These are phyloP conservation scores for Malus orientalis DNA, from an alignment of 306 rosid species.

Conservation along the genomic window DNA sequence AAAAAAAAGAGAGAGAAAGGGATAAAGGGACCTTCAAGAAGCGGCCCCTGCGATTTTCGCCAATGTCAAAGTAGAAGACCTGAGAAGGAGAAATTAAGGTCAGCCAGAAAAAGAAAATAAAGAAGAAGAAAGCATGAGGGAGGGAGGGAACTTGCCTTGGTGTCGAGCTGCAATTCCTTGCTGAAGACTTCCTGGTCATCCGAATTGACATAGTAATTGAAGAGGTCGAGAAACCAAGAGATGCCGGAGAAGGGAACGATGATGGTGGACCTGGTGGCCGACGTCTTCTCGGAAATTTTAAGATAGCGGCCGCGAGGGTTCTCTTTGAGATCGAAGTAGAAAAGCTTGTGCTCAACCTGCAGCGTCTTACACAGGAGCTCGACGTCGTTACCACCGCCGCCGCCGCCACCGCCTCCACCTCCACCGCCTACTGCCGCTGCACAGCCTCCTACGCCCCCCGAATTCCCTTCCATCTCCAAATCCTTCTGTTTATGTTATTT, in stretches of 20 bases:
- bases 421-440: background rate
- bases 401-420: conserved; percentile 6
- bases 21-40: conserved; percentile 72
- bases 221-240: conserved; percentile 97
- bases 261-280: conserved; percentile 97
- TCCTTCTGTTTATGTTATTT: background rate
- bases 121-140: background rate
- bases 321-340: conserved; percentile 99
- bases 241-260: conserved; percentile 96
- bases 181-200: conserved; percentile 91
- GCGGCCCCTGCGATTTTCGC: conserved; percentile 99
- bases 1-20: too few relatives aligned
- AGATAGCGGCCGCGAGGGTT: conserved; percentile 97
- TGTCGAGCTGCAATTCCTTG: conserved; percentile 98
- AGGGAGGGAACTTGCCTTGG: conserved; percentile 42
- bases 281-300: conserved; percentile 94
- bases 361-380: conserved; percentile 91
- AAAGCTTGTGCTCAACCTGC: conserved; percentile 97
- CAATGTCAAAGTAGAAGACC: conserved; percentile 96
- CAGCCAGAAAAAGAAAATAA: background rate
- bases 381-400: conserved; percentile 57
- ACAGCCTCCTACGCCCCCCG: conserved; percentile 30
- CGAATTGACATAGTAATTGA: conserved; percentile 86
- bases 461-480: conserved; percentile 62
- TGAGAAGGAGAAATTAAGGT: conserved; percentile 8